Conservation (phyloP, 352 stramenopile genomes). For the Peronospora belbahrii region DNA sequence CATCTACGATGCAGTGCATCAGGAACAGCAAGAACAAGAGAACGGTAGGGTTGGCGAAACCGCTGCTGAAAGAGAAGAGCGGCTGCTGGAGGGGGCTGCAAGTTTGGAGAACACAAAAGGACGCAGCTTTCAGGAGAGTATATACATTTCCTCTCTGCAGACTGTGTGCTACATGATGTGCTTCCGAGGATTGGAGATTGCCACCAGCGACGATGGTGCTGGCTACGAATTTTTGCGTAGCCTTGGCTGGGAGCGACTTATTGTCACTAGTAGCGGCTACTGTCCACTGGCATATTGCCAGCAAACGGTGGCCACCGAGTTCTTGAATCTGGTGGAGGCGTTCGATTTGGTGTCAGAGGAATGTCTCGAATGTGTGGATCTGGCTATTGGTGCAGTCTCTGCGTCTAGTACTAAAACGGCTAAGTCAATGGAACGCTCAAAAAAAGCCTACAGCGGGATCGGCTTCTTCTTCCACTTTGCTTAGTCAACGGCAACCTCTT, state of each 20-base stretch:
- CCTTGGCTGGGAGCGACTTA: slow-evolving; percentile 71
- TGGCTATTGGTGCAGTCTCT: slow-evolving; percentile 48
- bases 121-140: slow-evolving; percentile 53
- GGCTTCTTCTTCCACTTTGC: slow-evolving; percentile 23
- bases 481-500: slow-evolving; percentile 52
- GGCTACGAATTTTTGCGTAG: slow-evolving; percentile 76
- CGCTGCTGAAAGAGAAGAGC: slow-evolving; percentile 17
- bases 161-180: slow-evolving; percentile 97
- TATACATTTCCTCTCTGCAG: slow-evolving; percentile 85
- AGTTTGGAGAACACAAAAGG: slow-evolving; percentile 16
- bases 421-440: slow-evolving; percentile 68
- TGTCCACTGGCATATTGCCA: slow-evolving; percentile 74
- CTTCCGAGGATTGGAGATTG: slow-evolving; percentile 89
- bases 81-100: slow-evolving; percentile 22
- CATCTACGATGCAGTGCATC: slow-evolving; percentile 53
- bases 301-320: slow-evolving; percentile 71
- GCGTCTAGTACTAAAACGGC: slow-evolving; percentile 27
- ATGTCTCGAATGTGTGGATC: slow-evolving; percentile 66
- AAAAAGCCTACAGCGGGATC: slow-evolving; percentile 33
- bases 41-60: slow-evolving; percentile 10
- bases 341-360: slow-evolving; percentile 71
- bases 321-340: slow-evolving; percentile 72
- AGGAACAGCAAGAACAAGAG: slow-evolving; percentile 12
- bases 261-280: slow-evolving; percentile 50
- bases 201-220: slow-evolving; percentile 41